Evolutionary conservation across 2,329 filamentous ascomycete genomes (phyloP).

Genomic region (Aphanoascus verrucosus): DNA sequence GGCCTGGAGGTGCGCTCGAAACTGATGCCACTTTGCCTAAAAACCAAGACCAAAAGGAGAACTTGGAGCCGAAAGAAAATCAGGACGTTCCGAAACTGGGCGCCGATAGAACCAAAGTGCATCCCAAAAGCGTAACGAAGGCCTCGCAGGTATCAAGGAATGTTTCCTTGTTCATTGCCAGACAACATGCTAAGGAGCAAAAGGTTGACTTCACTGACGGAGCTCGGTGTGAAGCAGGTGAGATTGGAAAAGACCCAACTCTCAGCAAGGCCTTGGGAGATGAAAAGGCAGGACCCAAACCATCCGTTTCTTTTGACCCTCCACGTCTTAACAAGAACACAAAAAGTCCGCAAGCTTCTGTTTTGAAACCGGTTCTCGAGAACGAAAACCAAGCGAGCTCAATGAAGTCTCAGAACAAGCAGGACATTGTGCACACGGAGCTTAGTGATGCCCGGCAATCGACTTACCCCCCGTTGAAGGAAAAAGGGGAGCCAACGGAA

Average conservation of each 20-base stretch:
- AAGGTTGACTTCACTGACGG: not conserved
- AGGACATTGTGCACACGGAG: too few species aligned
- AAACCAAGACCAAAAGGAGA: not conserved
- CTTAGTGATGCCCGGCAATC: not conserved
- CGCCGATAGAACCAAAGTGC: not conserved
- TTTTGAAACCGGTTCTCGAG: not conserved
- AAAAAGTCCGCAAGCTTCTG: not conserved
- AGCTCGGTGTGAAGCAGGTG: not conserved
- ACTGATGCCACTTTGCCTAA: slow-evolving; percentile 5
- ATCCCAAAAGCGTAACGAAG: not conserved
- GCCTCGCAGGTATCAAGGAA: slow-evolving; percentile 15
- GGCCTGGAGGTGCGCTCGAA: slow-evolving; percentile 1
- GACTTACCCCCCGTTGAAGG: not conserved
- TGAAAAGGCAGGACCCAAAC: not conserved
- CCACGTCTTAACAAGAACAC: not conserved
- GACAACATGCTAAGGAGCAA: slow-evolving; percentile 7
- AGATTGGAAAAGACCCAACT: not conserved
- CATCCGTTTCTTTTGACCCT: not conserved
- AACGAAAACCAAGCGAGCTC: not conserved
- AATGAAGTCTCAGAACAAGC: not conserved
- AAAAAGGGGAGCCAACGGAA: not conserved
- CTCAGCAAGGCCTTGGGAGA: too few species aligned
- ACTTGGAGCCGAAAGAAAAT: not conserved
- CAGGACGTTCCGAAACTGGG: not conserved
- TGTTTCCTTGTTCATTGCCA: slow-evolving; percentile 17